Evolutionary conservation across 2,329 filamentous ascomycete species (phyloP).

Genomic region (Colletotrichum sansevieriae): DNA sequence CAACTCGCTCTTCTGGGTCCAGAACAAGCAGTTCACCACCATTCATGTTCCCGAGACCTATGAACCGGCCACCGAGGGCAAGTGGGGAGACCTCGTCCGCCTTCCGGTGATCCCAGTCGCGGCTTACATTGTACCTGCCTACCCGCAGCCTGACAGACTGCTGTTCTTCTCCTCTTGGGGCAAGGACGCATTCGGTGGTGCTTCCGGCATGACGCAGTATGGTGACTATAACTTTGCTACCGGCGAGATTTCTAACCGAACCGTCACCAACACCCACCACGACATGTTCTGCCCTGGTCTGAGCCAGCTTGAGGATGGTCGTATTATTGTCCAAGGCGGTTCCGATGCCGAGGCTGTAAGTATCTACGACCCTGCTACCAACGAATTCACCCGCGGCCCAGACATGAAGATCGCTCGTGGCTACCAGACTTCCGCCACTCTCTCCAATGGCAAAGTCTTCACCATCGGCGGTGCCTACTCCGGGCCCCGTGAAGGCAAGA

Average conservation of each 20-base stretch:
- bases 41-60: constrained; percentile 44
- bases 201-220: constrained; percentile 43
- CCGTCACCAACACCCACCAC: constrained; percentile 58
- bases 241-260: constrained; percentile 48
- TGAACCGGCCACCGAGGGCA: constrained; percentile 43
- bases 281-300: constrained; percentile 72
- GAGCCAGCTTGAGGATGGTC: constrained; percentile 60
- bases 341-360: constrained; percentile 62
- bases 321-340: constrained; percentile 67
- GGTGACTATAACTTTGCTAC: constrained; percentile 45
- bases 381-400: constrained; percentile 54
- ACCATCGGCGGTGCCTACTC: constrained; percentile 68
- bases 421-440: constrained; percentile 64
- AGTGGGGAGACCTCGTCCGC: constrained; percentile 46
- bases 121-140: constrained; percentile 46
- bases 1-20: constrained; percentile 40
- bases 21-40: constrained; percentile 42
- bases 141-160: constrained; percentile 45
- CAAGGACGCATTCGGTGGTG: constrained; percentile 44
- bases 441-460: constrained; percentile 68
- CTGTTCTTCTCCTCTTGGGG: constrained; percentile 47
- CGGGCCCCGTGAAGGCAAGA: constrained; percentile 63
- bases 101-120: constrained; percentile 47
- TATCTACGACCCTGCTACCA: constrained; percentile 57
- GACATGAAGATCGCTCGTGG: constrained; percentile 62